Base-by-base conservation (phyloP, 2,329 filamentous ascomycete species). In the Trichoderma cornu-damae region DNA sequence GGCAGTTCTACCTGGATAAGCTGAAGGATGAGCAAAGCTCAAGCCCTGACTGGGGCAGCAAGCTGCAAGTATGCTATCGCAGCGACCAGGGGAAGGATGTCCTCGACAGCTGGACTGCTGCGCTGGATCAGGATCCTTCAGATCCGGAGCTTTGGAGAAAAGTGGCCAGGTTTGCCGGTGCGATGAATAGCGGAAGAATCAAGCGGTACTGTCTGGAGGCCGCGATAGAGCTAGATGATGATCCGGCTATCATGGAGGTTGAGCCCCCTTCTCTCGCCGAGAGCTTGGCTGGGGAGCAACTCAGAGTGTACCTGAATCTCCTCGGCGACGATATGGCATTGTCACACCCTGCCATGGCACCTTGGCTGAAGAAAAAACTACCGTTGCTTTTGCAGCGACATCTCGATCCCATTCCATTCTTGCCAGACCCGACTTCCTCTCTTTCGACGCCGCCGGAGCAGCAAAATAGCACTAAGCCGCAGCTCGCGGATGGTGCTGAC, bases 1-100 rank as follows among this genome's bases (percentile, higher is more conserved):
- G 91, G 40, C 90, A 97, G 67, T 96, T 96, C 68, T 77, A 87
- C 58, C 77, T 99, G n/a, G 93, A 99, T 55, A 72, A 69, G 52
- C 63, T 72, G 3, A 73, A 70, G 56, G 72, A 75, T 18, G 57
- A 62, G 32, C 58, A 49, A 4, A 57, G 56, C n/a, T 69, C 77
- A 75, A 58, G 82, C 87, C 63, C 85, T 79, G 64, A 75, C 82
- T 70, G 78, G 69, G 65, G 64, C 26, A 54, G 61, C 1, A 65
- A 66, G 38, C 24, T 49, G 6, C 66, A 64, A 32, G 55, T 72
- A 9, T 63, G 60, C 35, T 71, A 72, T 35, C 57, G 64, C 16
- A 63, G 63, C 24, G 69, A 72, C 22, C 62, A 66, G 22, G 77
- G 75, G 9, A 70, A 70, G 24, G 72, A 73, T 56, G 79, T 84